These are phyloP conservation scores for Leishmania turanica DNA, from an alignment of 208 protist species.

Conservation along the genomic window DNA sequence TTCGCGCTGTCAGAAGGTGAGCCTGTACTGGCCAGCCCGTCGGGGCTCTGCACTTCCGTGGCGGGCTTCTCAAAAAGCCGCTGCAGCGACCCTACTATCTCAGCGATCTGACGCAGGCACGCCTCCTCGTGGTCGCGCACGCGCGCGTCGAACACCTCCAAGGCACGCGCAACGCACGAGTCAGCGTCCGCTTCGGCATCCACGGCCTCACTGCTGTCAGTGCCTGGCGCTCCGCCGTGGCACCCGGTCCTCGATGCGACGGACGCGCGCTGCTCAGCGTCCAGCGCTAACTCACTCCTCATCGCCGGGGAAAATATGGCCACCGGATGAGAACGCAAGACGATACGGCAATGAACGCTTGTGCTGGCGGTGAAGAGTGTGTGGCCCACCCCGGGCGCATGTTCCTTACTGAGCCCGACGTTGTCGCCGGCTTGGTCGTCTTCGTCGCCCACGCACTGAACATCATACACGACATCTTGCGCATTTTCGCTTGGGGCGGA, in stretches of 20 bases:
- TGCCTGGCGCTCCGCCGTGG: too few relatives aligned
- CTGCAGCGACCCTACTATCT: background rate
- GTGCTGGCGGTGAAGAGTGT: background rate
- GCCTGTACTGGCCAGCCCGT: background rate
- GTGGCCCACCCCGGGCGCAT: background rate
- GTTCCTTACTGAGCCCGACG: background rate
- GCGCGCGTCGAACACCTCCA: slow-evolving; percentile 6
- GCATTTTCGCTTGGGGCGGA: background rate
- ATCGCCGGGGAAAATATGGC: background rate
- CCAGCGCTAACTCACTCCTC: slow-evolving; percentile 6
- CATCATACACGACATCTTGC: slow-evolving; percentile 6
- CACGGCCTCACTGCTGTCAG: background rate
- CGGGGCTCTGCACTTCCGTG: background rate
- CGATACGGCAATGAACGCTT: background rate
- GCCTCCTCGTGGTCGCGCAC: slow-evolving; percentile 16
- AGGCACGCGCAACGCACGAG: slow-evolving; percentile 6
- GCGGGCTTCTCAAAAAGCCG: background rate
- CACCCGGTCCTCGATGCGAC: background rate
- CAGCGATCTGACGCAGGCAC: slow-evolving; percentile 7
- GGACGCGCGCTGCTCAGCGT: slow-evolving; percentile 3
- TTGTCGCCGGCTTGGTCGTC: background rate
- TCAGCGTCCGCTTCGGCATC: background rate
- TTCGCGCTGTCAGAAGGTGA: background rate
- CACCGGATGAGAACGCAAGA: slow-evolving; percentile 19
- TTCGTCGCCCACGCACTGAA: background rate